Percentiles rank a stretch among this genome's conserved stretches.
phyloP scores from a whole-genome alignment of 371 early-diverging fungal species.

The Saksenaea vasiformis region DNA sequence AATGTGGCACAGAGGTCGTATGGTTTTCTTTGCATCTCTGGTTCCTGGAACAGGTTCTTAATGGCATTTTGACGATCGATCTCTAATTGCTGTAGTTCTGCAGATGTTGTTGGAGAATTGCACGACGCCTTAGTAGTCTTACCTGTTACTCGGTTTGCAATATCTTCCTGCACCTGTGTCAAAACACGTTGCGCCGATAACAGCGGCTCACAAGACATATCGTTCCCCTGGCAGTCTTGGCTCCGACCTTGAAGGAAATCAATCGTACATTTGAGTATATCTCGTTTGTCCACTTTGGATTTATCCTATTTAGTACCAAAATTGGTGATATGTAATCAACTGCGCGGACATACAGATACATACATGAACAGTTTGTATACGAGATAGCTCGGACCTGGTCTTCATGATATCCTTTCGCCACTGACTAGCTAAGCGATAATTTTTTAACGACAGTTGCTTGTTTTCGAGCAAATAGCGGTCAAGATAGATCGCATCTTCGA shows the following conservation, averaged over 20 bases:
- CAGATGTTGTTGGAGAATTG: not conserved
- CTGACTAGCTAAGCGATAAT: conserved; percentile 26
- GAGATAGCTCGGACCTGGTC: conserved; percentile 9
- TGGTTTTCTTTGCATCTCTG: conserved; percentile 27
- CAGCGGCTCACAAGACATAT: not conserved
- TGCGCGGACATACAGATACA: not conserved
- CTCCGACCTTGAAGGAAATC: conserved; percentile 22
- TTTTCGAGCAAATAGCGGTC: conserved; percentile 44
- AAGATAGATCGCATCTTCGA: conserved; percentile 41
- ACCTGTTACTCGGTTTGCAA: conserved; percentile 20
- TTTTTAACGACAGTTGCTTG: conserved; percentile 20
- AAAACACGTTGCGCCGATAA: not conserved
- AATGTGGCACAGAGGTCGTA: conserved; percentile 41
- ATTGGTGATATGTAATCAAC: not conserved
- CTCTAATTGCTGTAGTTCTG: conserved; percentile 20
- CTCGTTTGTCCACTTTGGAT: conserved; percentile 15
- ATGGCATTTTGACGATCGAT: conserved; percentile 6
- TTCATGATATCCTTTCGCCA: conserved; percentile 24
- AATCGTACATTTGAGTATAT: conserved; percentile 17
- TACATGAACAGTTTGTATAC: not conserved
- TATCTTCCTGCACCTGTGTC: conserved; percentile 7
- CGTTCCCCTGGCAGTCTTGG: not conserved
- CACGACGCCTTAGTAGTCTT: not conserved
- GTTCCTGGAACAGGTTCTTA: conserved; percentile 21
- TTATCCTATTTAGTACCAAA: not conserved